phyloP scores from a whole-genome alignment of 1,284 basidiomycete genomes.

The Moesziomyces parantarcticus region DNA sequence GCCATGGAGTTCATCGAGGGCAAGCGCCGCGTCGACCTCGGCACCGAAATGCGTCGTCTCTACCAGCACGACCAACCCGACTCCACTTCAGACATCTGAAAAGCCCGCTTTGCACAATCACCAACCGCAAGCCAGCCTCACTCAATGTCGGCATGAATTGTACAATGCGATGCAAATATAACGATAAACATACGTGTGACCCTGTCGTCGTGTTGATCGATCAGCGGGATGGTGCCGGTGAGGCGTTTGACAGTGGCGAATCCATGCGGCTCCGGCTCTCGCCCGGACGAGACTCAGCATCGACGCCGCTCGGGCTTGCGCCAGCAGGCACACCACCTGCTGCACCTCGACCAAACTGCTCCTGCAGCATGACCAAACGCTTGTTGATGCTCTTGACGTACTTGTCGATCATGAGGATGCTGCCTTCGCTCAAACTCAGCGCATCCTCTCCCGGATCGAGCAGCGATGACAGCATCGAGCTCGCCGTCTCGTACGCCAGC shows the following conservation, averaged over 20 bases:
- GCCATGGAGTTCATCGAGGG: constrained; percentile 63
- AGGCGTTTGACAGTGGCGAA: constrained; percentile 21
- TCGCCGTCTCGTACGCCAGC: constrained; percentile 90
- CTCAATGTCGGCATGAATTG: background rate
- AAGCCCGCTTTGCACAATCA: too few relatives aligned
- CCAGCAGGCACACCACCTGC: constrained; percentile 3
- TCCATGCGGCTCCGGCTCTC: constrained; percentile 29
- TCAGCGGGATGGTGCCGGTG: constrained; percentile 15
- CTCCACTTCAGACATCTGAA: too few relatives aligned
- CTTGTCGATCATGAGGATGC: constrained; percentile 61
- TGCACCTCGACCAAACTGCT: constrained; percentile 23
- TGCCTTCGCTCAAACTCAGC: constrained; percentile 53
- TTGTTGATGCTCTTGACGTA: constrained; percentile 64
- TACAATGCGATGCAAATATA: constrained; percentile 9
- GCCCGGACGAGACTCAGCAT: constrained; percentile 21
- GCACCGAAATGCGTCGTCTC: constrained; percentile 52
- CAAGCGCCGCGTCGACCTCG: constrained; percentile 53
- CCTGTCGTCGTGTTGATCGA: background rate
- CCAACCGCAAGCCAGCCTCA: background rate
- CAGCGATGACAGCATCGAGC: constrained; percentile 90
- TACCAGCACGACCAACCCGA: constrained; percentile 23
- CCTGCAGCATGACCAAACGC: constrained; percentile 51
- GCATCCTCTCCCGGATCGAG: constrained; percentile 89
- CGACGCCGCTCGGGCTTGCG: constrained; percentile 14
- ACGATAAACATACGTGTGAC: background rate